These are phyloP conservation scores for Quercus phellos DNA, from an alignment of 331 rosid genomes.

Conservation along the genomic window DNA sequence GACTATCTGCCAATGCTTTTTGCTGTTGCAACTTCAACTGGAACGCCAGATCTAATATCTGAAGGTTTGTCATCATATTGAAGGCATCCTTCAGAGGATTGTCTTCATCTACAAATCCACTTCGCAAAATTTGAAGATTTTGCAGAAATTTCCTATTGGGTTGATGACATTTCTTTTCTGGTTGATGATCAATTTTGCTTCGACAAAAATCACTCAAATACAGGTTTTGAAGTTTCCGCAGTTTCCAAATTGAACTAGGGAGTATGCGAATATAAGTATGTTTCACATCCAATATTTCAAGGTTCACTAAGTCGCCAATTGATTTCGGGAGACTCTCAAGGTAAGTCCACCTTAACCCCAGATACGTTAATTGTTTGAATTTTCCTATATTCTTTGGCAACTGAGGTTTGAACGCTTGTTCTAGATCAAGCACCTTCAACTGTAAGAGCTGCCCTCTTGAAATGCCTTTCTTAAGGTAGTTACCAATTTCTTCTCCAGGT, in stretches of 20 bases:
- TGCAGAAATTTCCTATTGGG: background rate
- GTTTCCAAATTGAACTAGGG: constrained; percentile 35
- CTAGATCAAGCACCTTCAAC: too few relatives aligned
- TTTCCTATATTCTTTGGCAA: too few relatives aligned
- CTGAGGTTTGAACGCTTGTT: too few relatives aligned
- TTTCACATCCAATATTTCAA: constrained; percentile 11
- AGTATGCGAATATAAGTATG: constrained; percentile 20
- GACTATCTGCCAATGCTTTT: background rate
- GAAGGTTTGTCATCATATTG: constrained; percentile 21
- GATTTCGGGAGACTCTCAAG: constrained; percentile 22
- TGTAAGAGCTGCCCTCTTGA: too few relatives aligned
- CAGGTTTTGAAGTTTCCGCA: constrained; percentile 25
- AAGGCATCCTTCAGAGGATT: constrained; percentile 20
- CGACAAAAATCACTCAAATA: constrained; percentile 21
- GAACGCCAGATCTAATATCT: constrained; percentile 28
- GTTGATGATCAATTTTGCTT: constrained; percentile 5
- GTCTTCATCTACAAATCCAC: constrained; percentile 23
- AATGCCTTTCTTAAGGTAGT: too few relatives aligned
- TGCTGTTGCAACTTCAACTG: constrained; percentile 8
- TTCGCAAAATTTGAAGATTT: constrained; percentile 25
- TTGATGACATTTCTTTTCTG: background rate
- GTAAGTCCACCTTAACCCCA: constrained; percentile 42
- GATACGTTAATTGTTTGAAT: constrained; percentile 11
- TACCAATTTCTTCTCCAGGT: constrained; percentile 22
- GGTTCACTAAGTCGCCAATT: constrained; percentile 21